Evolutionary conservation across 2,329 filamentous ascomycete genomes (phyloP).

Genomic region (Trichoderma sp.): DNA sequence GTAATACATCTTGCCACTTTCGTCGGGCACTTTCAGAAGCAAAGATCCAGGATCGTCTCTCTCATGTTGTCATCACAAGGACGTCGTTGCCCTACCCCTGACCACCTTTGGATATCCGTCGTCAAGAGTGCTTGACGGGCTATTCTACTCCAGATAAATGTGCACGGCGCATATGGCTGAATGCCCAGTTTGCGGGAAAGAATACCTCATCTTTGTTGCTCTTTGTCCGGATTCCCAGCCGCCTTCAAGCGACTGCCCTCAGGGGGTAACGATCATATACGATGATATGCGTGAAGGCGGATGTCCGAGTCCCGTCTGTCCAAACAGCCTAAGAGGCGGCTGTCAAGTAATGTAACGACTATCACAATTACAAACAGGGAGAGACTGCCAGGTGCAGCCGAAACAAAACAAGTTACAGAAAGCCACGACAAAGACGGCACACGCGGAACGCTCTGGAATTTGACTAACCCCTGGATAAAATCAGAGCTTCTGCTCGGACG

Average conservation of each 20-base stretch:
- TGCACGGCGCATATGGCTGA: slow-evolving; percentile 56
- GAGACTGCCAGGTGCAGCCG: neutral
- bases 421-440: slow-evolving; percentile 10
- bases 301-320: slow-evolving; percentile 59
- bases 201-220: slow-evolving; percentile 57
- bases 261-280: slow-evolving; percentile 39
- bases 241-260: slow-evolving; percentile 48
- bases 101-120: slow-evolving; percentile 21
- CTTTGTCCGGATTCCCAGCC: slow-evolving; percentile 54
- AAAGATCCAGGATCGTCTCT: slow-evolving; percentile 25
- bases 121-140: slow-evolving; percentile 24
- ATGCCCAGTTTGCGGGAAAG: slow-evolving; percentile 60
- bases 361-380: neutral
- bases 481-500: slow-evolving; percentile 53
- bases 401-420: slow-evolving; percentile 9
- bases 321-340: slow-evolving; percentile 56
- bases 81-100: slow-evolving; percentile 20
- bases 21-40: neutral
- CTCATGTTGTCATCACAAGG: slow-evolving; percentile 20
- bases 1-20: neutral
- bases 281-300: slow-evolving; percentile 52
- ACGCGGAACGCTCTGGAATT: slow-evolving; percentile 1
- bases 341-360: slow-evolving; percentile 51
- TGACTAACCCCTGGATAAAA: neutral
- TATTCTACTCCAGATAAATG: slow-evolving; percentile 48